Base-by-base conservation (phyloP, 2,329 filamentous ascomycete genomes). In the Fusarium vanettenii region DNA sequence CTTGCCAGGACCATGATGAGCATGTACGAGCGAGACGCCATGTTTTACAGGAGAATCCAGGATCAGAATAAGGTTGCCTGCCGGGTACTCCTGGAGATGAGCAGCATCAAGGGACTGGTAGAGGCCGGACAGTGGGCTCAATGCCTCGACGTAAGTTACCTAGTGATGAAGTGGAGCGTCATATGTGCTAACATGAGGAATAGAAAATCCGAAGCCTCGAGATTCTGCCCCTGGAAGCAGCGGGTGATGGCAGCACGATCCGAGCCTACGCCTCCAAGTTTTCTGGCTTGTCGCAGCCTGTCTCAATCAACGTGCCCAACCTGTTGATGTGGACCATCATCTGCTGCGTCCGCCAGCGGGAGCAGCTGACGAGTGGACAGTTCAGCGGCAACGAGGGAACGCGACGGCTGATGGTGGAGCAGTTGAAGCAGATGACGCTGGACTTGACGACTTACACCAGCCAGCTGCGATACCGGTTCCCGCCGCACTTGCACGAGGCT, bases 401-500 rank as follows among this genome's bases (percentile, higher is more conserved):
- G 74, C 87, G 88, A 80, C 87, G 85, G 81, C 85, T 86, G 82
- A 89, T 95, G 84, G 91, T 92, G 61, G 91, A 93, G 67, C 88
- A 93, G 79, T 86, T 97, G 79, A 90, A 93, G 85, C 91, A 93
- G 82, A 94, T 94, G 86, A 95, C 94, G 43, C 92, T 95, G 82
- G 96, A 98, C 83, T 84, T 98, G 79, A 98, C 97, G 86, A 93
- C 97, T 16, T 98, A 98, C 86, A 96, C 95, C 18, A 96, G 95
- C 66, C 91, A 98, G 88, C 91, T 98, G 80, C 92, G 94, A 80
- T 98, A 98, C 85, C 92, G 97, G 80, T 89, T 98, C 85, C 94
- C 95, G 60, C 93, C 94, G 41, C 90, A 94, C 79, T 89, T 98
- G 65, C 96, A 97, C 84, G 96, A 98, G 86, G 94, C 93, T 73